Percentiles rank a stretch among this genome's conserved stretches.
Evolutionary conservation across 192 early-diverging fungal species (phyloP).

Genomic region (Cetraspora pellucida): DNA sequence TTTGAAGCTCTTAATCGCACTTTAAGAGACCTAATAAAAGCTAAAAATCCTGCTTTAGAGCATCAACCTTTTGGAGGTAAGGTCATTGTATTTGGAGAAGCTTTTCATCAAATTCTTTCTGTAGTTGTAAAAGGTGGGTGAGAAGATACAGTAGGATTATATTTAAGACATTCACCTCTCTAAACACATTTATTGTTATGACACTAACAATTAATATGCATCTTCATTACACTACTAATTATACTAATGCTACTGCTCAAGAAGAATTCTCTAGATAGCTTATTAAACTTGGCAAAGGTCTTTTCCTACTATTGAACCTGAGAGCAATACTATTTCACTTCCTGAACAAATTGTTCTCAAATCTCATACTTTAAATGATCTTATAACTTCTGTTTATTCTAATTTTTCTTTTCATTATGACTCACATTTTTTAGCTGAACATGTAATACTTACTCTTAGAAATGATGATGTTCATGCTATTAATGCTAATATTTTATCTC

Average conservation of each 20-base stretch:
- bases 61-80: conserved; percentile 32
- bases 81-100: no score
- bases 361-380: background rate
- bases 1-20: conserved; percentile 25
- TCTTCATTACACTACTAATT: background rate
- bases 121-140: conserved; percentile 24
- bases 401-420: conserved; percentile 2
- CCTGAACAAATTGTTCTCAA: background rate
- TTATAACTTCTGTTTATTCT: conserved; percentile 32
- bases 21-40: conserved; percentile 26
- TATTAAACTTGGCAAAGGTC: no score
- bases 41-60: conserved; percentile 18
- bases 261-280: conserved; percentile 26
- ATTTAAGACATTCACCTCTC: conserved; percentile 30
- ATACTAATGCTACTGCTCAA: background rate
- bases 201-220: conserved; percentile 39
- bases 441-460: no score
- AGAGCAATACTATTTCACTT: background rate
- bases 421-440: no score
- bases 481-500: no score
- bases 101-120: conserved; percentile 36
- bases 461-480: no score
- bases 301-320: no score
- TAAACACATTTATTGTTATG: conserved; percentile 35
- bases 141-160: conserved; percentile 25